Conservation (phyloP, 2,329 filamentous ascomycete genomes). For the Colletotrichum aenigma region DNA sequence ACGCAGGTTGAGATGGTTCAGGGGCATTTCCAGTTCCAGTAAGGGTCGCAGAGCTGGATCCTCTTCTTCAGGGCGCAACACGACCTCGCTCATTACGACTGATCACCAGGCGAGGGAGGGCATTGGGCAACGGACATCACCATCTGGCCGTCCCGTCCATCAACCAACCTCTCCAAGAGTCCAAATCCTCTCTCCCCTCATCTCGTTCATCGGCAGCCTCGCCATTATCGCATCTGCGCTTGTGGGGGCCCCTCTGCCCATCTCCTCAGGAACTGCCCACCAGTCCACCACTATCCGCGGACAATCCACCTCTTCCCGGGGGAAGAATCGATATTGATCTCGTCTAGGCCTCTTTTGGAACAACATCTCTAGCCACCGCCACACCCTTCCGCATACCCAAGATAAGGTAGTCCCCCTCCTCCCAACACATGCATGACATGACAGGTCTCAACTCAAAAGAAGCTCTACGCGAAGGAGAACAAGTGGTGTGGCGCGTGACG, state of each 20-base stretch:
- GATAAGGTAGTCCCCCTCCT: too few species aligned
- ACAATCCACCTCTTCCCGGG: neutral
- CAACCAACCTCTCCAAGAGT: neutral
- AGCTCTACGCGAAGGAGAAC: neutral
- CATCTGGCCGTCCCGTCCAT: neutral
- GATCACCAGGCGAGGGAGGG: neutral
- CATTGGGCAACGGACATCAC: neutral
- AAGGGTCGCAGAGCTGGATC: neutral
- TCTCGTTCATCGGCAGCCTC: neutral
- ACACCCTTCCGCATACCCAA: neutral
- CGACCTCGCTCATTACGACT: neutral
- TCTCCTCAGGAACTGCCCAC: neutral
- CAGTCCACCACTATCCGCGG: neutral
- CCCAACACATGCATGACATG: neutral
- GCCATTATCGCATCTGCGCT: neutral
- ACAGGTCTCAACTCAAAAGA: neutral
- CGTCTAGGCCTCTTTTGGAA: neutral
- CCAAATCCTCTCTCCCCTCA: neutral
- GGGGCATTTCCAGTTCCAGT: neutral
- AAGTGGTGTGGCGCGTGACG: neutral
- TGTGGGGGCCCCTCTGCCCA: neutral
- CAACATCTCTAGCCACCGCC: neutral
- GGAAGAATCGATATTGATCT: neutral
- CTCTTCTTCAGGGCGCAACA: neutral
- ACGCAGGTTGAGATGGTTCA: neutral